A percentile compares a stretch with the other conserved stretches of the same genome.
Evolutionary conservation across 1,284 basidiomycete species (phyloP).

Genomic region (Ganoderma lucidum): DNA sequence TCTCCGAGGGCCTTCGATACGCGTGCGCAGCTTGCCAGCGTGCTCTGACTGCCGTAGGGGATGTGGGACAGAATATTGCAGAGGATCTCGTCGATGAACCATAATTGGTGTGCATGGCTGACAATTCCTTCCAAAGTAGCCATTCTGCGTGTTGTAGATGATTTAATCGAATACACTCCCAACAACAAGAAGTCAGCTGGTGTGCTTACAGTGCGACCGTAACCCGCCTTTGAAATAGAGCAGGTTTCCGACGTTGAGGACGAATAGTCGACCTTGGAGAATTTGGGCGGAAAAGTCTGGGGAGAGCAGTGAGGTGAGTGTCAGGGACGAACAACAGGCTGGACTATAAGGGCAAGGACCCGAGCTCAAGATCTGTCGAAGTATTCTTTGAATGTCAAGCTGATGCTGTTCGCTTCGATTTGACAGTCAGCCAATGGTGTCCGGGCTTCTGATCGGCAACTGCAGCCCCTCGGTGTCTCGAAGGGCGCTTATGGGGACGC

Average conservation of each 20-base stretch:
- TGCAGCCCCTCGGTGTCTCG: not conserved
- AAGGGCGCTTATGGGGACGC: not conserved
- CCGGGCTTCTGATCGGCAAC: not conserved
- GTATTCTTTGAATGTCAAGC: not conserved
- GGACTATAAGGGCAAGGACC: not conserved
- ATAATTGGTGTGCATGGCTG: slow-evolving; percentile 4
- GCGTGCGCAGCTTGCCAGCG: slow-evolving; percentile 15
- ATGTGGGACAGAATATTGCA: slow-evolving; percentile 26
- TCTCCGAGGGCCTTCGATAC: slow-evolving; percentile 20
- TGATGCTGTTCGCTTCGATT: not conserved
- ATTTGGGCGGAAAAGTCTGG: not conserved
- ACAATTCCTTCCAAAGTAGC: not conserved
- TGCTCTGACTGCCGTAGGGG: slow-evolving; percentile 8
- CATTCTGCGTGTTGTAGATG: not conserved
- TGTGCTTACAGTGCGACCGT: not conserved
- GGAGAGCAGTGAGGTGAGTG: not conserved
- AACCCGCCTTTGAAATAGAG: not conserved
- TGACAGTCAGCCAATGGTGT: not conserved
- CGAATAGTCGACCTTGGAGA: not conserved
- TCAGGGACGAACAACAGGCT: not conserved
- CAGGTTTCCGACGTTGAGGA: not conserved
- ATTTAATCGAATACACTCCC: not conserved
- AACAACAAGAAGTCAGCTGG: not conserved
- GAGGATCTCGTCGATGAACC: slow-evolving; percentile 29
- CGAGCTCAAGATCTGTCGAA: not conserved